These are phyloP conservation scores for Colletotrichum echinochloae DNA, from an alignment of 2,329 filamentous ascomycete species.

Conservation along the genomic window DNA sequence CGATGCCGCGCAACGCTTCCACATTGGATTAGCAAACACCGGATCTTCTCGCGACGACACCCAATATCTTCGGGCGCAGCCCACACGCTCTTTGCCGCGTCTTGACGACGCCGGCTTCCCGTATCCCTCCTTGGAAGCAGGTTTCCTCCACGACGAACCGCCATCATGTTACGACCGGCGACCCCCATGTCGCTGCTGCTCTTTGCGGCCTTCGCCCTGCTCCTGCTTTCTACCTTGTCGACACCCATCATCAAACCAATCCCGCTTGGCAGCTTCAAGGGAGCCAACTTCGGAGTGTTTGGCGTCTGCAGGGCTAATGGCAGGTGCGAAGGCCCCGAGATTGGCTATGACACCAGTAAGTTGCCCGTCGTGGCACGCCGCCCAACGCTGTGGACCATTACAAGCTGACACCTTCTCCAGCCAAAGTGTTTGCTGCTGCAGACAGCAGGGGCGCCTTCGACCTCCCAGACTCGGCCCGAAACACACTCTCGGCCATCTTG, in stretches of 20 bases:
- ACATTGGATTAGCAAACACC: slow-evolving; percentile 17
- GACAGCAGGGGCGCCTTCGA: slow-evolving; percentile 63
- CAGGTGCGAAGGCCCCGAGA: slow-evolving; percentile 77
- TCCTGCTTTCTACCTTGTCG: slow-evolving; percentile 90
- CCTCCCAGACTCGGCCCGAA: slow-evolving; percentile 63
- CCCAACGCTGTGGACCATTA: not conserved
- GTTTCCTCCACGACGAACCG: slow-evolving; percentile 46
- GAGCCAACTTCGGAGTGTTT: slow-evolving; percentile 90
- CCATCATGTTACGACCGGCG: slow-evolving; percentile 87
- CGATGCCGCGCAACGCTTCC: slow-evolving; percentile 30
- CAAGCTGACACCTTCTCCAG: slow-evolving; percentile 18
- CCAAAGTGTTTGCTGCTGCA: slow-evolving; percentile 22
- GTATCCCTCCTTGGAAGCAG: slow-evolving; percentile 49
- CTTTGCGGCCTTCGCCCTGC: slow-evolving; percentile 83
- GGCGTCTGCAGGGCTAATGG: slow-evolving; percentile 78
- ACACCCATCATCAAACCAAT: slow-evolving; percentile 90
- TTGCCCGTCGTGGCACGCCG: slow-evolving; percentile 41
- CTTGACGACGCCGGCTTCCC: slow-evolving; percentile 57
- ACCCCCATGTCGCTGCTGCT: slow-evolving; percentile 91
- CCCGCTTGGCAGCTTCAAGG: slow-evolving; percentile 81
- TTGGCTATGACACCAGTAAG: slow-evolving; percentile 90
- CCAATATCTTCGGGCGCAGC: slow-evolving; percentile 3
- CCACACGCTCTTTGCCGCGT: slow-evolving; percentile 52
- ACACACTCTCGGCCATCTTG: slow-evolving; percentile 85
- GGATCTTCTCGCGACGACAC: slow-evolving; percentile 9